Percentiles rank a stretch among this genome's conserved stretches.
Evolutionary conservation across 352 stramenopile species (phyloP).

Genomic region (Pythium monospermum): DNA sequence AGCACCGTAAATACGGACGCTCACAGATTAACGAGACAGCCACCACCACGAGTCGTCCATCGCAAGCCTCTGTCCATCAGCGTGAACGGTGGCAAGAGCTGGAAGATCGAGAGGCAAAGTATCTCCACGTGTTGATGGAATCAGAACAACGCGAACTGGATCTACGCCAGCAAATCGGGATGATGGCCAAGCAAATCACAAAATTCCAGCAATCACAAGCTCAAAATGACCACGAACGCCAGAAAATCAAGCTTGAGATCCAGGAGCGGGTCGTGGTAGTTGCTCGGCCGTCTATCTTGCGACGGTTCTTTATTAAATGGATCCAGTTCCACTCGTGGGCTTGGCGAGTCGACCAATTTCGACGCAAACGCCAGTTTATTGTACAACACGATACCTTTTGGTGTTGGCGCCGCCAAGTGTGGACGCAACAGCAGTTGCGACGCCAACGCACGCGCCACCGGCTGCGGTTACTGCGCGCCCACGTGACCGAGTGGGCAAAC

Average conservation of each 20-base stretch:
- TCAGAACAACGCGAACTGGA: conserved; percentile 73
- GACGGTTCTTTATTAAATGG: conserved; percentile 58
- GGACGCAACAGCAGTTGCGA: conserved; percentile 41
- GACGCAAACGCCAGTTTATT: conserved; percentile 40
- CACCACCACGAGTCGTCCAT: too few species aligned
- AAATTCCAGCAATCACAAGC: conserved; percentile 36
- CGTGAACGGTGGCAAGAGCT: conserved; percentile 39
- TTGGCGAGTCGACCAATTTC: conserved; percentile 40
- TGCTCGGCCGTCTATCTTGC: conserved; percentile 46
- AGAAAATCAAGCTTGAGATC: conserved; percentile 58
- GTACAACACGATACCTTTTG: conserved; percentile 60
- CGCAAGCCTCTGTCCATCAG: too few species aligned
- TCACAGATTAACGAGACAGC: background rate
- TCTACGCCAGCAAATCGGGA: conserved; percentile 42
- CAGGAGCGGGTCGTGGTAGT: conserved; percentile 31
- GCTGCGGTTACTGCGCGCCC: conserved; percentile 15
- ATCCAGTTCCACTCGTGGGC: conserved; percentile 48
- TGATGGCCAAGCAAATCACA: conserved; percentile 38
- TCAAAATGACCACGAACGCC: conserved; percentile 36
- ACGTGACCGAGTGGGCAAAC: conserved; percentile 59
- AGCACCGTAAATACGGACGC: background rate
- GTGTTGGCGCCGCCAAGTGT: conserved; percentile 48
- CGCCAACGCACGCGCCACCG: conserved; percentile 23
- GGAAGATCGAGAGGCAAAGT: conserved; percentile 63
- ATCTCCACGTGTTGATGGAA: conserved; percentile 70